phyloP scores from a whole-genome alignment of 1,284 basidiomycete genomes.

The Heimioporus punctisporus region DNA sequence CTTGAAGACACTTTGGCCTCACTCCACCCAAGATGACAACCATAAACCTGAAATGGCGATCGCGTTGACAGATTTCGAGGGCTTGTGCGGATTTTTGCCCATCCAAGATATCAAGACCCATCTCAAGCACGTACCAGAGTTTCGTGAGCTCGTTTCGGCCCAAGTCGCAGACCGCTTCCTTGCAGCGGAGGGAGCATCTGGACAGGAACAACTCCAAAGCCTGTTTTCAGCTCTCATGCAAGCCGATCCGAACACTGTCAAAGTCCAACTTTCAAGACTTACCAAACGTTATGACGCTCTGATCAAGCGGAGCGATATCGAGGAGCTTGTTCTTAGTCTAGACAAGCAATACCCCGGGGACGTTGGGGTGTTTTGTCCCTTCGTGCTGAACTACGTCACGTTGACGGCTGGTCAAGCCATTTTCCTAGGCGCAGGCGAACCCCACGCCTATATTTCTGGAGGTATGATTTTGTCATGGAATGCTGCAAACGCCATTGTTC shows the following conservation, averaged over 20 bases:
- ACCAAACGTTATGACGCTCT: constrained; percentile 62
- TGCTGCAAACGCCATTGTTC: not conserved
- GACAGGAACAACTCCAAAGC: constrained; percentile 46
- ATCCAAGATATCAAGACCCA: constrained; percentile 70
- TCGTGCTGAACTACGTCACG: constrained; percentile 87
- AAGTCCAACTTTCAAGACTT: constrained; percentile 58
- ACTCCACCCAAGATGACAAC: constrained; percentile 63
- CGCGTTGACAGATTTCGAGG: constrained; percentile 90
- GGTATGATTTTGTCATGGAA: constrained; percentile 48
- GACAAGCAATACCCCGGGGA: constrained; percentile 90
- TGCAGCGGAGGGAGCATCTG: constrained; percentile 46
- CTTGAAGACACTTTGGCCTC: constrained; percentile 1
- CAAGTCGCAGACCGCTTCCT: constrained; percentile 51
- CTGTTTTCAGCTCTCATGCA: constrained; percentile 90
- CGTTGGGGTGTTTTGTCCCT: constrained; percentile 94
- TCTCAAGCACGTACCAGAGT: constrained; percentile 78
- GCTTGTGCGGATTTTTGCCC: constrained; percentile 92
- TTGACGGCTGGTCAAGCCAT: constrained; percentile 88
- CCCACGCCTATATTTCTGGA: constrained; percentile 95
- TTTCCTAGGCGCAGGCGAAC: constrained; percentile 95
- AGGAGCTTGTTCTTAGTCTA: constrained; percentile 73
- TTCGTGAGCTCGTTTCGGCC: constrained; percentile 71
- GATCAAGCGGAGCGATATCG: constrained; percentile 47
- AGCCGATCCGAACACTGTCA: constrained; percentile 55
- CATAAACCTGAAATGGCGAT: constrained; percentile 99